Evolutionary conservation across 768 basidiomycete species (phyloP).

Genomic region (Tricholomella constricta): DNA sequence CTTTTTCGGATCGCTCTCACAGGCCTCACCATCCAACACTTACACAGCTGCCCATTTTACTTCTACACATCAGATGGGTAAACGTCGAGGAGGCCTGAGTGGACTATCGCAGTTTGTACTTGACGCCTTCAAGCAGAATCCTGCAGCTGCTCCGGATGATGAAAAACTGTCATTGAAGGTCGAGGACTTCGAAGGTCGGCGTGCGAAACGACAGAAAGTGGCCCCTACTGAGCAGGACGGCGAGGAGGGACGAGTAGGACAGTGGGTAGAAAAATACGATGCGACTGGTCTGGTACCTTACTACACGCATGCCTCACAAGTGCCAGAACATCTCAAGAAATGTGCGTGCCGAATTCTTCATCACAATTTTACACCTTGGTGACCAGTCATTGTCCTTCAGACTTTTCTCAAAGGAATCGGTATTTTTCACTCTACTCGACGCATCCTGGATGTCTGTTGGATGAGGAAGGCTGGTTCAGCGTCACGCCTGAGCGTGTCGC

Average conservation of each 20-base stretch:
- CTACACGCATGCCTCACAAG: slow-evolving; percentile 63
- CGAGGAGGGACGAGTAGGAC: slow-evolving; percentile 12
- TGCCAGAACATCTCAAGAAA: slow-evolving; percentile 80
- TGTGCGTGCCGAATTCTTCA: slow-evolving; percentile 51
- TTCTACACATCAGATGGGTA: slow-evolving; percentile 22
- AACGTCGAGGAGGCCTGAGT: slow-evolving; percentile 42
- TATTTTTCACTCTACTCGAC: slow-evolving; percentile 79
- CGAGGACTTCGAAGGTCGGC: slow-evolving; percentile 16
- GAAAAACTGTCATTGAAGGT: background rate
- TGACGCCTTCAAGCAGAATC: slow-evolving; percentile 34
- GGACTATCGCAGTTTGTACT: slow-evolving; percentile 47
- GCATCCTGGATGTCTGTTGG: slow-evolving; percentile 76
- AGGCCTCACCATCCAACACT: too few relatives aligned
- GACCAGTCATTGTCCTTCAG: slow-evolving; percentile 40
- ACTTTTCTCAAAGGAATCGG: slow-evolving; percentile 82
- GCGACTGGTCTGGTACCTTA: slow-evolving; percentile 74
- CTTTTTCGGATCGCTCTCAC: background rate
- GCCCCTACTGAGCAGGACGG: slow-evolving; percentile 23
- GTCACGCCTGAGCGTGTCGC: slow-evolving; percentile 96
- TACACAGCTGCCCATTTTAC: too few relatives aligned
- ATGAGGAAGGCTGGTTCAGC: slow-evolving; percentile 97
- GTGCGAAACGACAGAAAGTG: slow-evolving; percentile 39
- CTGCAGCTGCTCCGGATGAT: background rate
- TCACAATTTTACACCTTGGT: background rate
- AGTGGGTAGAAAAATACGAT: slow-evolving; percentile 53